Evolutionary conservation across 169 alveolate genomes (phyloP), one percentile per base, ranked within the genome.

Genomic region (Sarcocystis neurona): DNA sequence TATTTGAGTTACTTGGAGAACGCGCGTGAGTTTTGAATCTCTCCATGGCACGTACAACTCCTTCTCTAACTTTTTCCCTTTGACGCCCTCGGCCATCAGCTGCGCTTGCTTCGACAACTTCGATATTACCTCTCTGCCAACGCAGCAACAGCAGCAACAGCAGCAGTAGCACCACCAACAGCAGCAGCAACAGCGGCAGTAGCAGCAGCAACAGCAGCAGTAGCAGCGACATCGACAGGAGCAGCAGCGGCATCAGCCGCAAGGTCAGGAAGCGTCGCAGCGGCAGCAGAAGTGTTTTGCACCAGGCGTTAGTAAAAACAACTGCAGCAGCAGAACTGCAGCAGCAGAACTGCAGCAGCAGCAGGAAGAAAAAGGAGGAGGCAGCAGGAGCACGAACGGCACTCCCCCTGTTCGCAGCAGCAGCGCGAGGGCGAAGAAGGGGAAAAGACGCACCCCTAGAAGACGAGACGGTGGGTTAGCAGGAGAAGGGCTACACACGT

Each of bases 11-110:
- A 92, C 94, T 43, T 93, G 92, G 46, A 94, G 91, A 60, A 94
- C 90, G 82, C 96, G 84, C 23, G 96, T 94, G 79, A 94, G 92
- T 58, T 94, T 94, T n/a, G 96, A 94, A 89, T 94, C 96, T 41
- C 96, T 90, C 94, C 94, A 94, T 44, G 96, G 96, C 20, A 94
- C 90, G 56, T 90, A 92, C 74, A 94, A 93, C 43, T 91, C 92
- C 89, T 94, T 94, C 39, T 92, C 96, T 37, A 84, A 93, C 48
- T 82, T 88, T 79, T 90, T 91, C 90, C 85, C 88, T 15, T 88
- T 60, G 47, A 89, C 90, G 58, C 85, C 96, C 39, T 89, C 85
- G n/a, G 92, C 93, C 34, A 89, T 90, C 80, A 89, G 87, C 87
- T 92, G 94, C n/a, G 96, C 95, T 53, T 93, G 93, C 88, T 92